These are phyloP conservation scores for Aspergillus brasiliensis DNA, from an alignment of 2,329 filamentous ascomycete species.

Conservation along the genomic window DNA sequence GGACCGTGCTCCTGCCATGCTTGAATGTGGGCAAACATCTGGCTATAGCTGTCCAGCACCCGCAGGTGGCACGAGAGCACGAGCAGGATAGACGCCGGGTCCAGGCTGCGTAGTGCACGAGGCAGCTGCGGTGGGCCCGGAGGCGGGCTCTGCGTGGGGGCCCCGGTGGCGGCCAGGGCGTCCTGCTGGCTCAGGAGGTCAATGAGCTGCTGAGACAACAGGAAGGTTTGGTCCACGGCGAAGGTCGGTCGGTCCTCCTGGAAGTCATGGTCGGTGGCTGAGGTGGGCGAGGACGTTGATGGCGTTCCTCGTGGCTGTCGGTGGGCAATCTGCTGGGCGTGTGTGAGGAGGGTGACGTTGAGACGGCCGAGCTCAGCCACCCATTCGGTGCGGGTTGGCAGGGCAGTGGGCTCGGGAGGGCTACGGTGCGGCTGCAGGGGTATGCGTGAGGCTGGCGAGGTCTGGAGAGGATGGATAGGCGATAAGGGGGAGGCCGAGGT, in stretches of 20 bases:
- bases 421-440: too few species aligned
- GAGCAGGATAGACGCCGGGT: constrained; percentile 2
- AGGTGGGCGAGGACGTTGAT: background rate
- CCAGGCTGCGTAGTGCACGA: background rate
- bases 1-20: constrained; percentile 6
- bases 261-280: too few species aligned
- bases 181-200: constrained; percentile 6
- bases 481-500: too few species aligned
- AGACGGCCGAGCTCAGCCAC: too few species aligned
- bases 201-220: constrained; percentile 7
- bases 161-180: background rate
- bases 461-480: too few species aligned
- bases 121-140: background rate
- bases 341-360: too few species aligned
- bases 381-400: too few species aligned
- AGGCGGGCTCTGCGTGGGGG: background rate
- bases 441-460: too few species aligned
- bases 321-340: background rate
- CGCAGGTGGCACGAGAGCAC: constrained; percentile 8
- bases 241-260: background rate
- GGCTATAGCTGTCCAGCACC: constrained; percentile 4
- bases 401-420: too few species aligned
- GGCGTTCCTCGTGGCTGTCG: background rate
- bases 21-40: constrained; percentile 5
- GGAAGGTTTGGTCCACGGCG: constrained; percentile 7